These are phyloP conservation scores for Talaromyces rugulosus DNA, from an alignment of 2,329 filamentous ascomycete genomes.

Conservation along the genomic window DNA sequence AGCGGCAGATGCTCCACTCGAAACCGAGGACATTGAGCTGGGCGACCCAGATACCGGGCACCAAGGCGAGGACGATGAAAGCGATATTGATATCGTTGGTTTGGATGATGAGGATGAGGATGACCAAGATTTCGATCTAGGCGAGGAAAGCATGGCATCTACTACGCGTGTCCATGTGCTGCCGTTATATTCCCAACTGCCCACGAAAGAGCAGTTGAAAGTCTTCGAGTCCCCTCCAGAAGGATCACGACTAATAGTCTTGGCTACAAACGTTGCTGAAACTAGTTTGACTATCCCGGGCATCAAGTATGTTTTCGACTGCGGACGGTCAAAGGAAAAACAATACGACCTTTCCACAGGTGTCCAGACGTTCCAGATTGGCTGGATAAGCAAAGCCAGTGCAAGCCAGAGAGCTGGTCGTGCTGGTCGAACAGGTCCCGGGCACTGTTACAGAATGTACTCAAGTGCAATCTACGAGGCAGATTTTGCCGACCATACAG, in stretches of 20 bases:
- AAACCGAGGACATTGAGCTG: constrained; percentile 83
- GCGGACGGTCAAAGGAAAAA: constrained; percentile 86
- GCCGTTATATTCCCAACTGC: constrained; percentile 89
- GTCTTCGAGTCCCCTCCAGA: constrained; percentile 85
- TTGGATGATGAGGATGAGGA: constrained; percentile 56
- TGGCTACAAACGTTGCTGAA: constrained; percentile 95
- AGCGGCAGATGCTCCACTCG: constrained; percentile 71
- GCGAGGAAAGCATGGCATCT: constrained; percentile 54
- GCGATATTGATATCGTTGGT: constrained; percentile 59
- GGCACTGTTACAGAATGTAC: constrained; percentile 92
- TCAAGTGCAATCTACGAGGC: constrained; percentile 88
- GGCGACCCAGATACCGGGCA: constrained; percentile 51
- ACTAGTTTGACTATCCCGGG: constrained; percentile 96
- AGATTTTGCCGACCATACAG: constrained; percentile 79
- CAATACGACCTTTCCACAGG: constrained; percentile 83
- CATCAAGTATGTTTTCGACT: constrained; percentile 93
- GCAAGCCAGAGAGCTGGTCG: constrained; percentile 87
- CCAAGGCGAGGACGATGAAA: constrained; percentile 51
- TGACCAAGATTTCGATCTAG: constrained; percentile 66
- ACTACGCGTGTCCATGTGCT: constrained; percentile 75
- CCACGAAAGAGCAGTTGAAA: constrained; percentile 82
- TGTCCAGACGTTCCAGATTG: constrained; percentile 91
- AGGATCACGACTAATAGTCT: constrained; percentile 75
- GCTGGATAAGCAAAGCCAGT: constrained; percentile 97
- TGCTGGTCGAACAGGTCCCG: constrained; percentile 90